phyloP scores from a whole-genome alignment of 176 grass and related monocot species.

The Triticum monococcum region DNA sequence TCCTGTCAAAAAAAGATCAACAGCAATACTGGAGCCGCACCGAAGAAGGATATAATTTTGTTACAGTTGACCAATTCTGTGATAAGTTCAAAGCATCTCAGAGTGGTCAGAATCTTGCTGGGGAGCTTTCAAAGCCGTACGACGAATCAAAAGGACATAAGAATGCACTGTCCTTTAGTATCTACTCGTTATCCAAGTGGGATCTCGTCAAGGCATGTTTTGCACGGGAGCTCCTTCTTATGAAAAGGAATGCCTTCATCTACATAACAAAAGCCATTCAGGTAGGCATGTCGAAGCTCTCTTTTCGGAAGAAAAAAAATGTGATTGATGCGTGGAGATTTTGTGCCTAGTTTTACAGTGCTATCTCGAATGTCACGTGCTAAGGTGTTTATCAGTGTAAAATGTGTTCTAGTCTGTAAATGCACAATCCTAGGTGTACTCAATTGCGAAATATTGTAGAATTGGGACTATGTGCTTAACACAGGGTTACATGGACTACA shows the following conservation, averaged over 20 bases:
- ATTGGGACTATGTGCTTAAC: neutral
- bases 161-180: slow-evolving; percentile 55
- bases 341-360: neutral
- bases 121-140: slow-evolving; percentile 47
- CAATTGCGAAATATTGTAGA: neutral
- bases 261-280: slow-evolving; percentile 63
- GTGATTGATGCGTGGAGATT: neutral
- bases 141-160: slow-evolving; percentile 45
- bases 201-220: slow-evolving; percentile 71
- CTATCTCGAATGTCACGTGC: neutral
- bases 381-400: neutral
- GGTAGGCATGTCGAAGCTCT: neutral
- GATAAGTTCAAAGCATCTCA: slow-evolving; percentile 54
- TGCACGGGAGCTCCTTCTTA: slow-evolving; percentile 67
- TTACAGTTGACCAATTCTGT: slow-evolving; percentile 56
- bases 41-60: slow-evolving; percentile 52
- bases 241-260: slow-evolving; percentile 67
- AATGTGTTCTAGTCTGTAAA: neutral
- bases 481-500: neutral
- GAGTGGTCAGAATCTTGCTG: slow-evolving; percentile 37
- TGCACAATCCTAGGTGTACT: neutral
- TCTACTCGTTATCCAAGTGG: slow-evolving; percentile 64
- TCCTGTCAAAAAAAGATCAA: slow-evolving; percentile 81
- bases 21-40: slow-evolving; percentile 57
- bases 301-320: neutral